These are phyloP conservation scores for Saturnispora saitoi DNA, from an alignment of 805 yeast genomes.

Conservation along the genomic window DNA sequence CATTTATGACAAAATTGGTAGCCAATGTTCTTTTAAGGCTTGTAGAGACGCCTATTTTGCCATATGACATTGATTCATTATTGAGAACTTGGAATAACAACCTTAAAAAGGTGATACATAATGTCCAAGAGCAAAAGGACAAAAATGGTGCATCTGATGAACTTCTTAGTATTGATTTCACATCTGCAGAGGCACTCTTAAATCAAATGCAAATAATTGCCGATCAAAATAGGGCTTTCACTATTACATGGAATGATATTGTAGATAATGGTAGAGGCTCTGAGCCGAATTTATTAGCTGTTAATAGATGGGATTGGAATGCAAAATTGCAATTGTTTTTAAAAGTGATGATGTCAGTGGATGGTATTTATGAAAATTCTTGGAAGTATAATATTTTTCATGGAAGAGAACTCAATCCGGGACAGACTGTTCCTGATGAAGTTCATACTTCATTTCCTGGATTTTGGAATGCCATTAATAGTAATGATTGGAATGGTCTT, in stretches of 20 bases:
- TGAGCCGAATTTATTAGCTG: constrained; percentile 66
- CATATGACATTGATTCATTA: constrained; percentile 47
- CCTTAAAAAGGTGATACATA: constrained; percentile 38
- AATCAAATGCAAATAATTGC: constrained; percentile 37
- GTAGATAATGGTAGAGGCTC: constrained; percentile 45
- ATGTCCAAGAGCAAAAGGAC: constrained; percentile 19
- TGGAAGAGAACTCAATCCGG: constrained; percentile 63
- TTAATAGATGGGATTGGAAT: constrained; percentile 77
- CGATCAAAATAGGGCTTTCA: constrained; percentile 45
- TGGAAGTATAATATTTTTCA: constrained; percentile 62
- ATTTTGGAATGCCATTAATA: constrained; percentile 56
- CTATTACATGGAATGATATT: constrained; percentile 53
- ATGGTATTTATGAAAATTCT: constrained; percentile 41
- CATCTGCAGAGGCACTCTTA: constrained; percentile 16
- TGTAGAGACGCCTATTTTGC: constrained; percentile 72
- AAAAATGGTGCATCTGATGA: background rate
- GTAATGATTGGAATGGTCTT: constrained; percentile 42
- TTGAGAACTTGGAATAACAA: constrained; percentile 37
- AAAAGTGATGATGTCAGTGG: constrained; percentile 38
- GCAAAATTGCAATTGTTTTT: constrained; percentile 51
- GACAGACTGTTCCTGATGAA: constrained; percentile 38
- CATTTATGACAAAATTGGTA: constrained; percentile 46
- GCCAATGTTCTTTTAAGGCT: constrained; percentile 46
- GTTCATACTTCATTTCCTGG: constrained; percentile 68
- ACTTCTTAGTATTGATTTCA: constrained; percentile 14